phyloP scores from a whole-genome alignment of 2,329 filamentous ascomycete genomes.

The Colletotrichum trifolii region DNA sequence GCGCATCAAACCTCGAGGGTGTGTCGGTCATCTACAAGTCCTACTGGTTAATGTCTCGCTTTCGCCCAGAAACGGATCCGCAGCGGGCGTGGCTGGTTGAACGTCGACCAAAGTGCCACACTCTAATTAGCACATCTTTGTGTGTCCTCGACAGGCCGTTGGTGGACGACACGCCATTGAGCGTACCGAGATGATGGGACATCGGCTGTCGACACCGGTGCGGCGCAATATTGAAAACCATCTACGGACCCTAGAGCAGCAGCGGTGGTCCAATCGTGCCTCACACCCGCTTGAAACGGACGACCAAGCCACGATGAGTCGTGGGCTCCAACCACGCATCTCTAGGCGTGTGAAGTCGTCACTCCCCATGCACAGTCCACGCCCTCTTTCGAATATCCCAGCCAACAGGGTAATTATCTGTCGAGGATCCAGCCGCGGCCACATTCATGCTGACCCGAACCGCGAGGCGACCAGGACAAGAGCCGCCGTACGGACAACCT shows the following conservation, averaged over 20 bases:
- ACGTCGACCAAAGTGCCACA: too few species aligned
- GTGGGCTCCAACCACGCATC: neutral
- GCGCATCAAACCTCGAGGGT: neutral
- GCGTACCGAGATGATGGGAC: neutral
- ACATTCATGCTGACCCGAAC: conserved; percentile 20
- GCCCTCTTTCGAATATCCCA: conserved; percentile 12
- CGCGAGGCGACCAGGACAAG: conserved; percentile 21
- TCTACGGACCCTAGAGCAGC: too few species aligned
- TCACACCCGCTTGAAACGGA: too few species aligned
- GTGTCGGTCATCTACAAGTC: conserved; percentile 16
- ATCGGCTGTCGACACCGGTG: neutral
- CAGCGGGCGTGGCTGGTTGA: conserved; percentile 4
- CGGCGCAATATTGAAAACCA: neutral
- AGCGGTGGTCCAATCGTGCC: too few species aligned
- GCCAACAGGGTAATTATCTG: conserved; percentile 32
- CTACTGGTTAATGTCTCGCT: conserved; percentile 17
- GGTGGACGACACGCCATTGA: neutral
- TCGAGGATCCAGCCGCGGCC: conserved; percentile 12
- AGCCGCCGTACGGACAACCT: conserved; percentile 22
- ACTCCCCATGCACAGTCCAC: conserved; percentile 14
- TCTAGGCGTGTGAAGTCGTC: neutral
- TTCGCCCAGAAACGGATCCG: conserved; percentile 12
- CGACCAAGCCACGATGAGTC: too few species aligned
- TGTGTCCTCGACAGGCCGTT: too few species aligned
- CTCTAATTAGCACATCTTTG: too few species aligned